These are phyloP conservation scores for Sporothrix pseudoabietina DNA, from an alignment of 2,329 filamentous ascomycete genomes.

Conservation along the genomic window DNA sequence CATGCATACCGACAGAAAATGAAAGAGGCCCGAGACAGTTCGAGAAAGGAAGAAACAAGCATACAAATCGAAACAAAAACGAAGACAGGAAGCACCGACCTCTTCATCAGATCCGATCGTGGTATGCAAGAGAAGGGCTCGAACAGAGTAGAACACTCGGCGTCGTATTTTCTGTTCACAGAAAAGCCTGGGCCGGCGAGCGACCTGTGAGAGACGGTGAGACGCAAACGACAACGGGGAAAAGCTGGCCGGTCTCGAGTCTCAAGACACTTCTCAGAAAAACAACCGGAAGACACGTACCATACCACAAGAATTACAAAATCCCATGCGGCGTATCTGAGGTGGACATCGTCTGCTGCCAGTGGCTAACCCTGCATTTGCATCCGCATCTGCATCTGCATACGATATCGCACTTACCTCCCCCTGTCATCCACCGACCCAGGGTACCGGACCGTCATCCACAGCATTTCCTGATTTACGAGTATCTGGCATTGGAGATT, in stretches of 20 bases:
- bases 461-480: background rate
- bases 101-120: slow-evolving; percentile 1
- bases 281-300: background rate
- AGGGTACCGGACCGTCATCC: background rate
- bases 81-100: background rate
- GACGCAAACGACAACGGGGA: slow-evolving; percentile 1
- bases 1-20: slow-evolving; percentile 20
- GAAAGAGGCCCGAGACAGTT: background rate
- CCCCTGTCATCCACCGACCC: background rate
- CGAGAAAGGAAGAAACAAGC: background rate
- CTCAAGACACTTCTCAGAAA: background rate
- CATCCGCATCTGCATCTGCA: slow-evolving; percentile 3
- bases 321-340: background rate
- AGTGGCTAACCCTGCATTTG: slow-evolving; percentile 9
- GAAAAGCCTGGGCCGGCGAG: background rate
- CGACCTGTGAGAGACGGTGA: slow-evolving; percentile 11
- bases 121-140: background rate
- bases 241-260: background rate
- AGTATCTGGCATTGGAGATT: slow-evolving; percentile 11
- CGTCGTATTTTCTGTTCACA: background rate
- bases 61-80: background rate
- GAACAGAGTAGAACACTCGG: background rate
- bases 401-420: background rate
- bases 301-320: background rate
- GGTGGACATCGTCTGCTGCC: background rate